A percentile compares a stretch with the other conserved stretches of the same genome.
These are phyloP conservation scores for Rhodofomes roseus DNA, from an alignment of 1,284 basidiomycete species.

Conservation along the genomic window DNA sequence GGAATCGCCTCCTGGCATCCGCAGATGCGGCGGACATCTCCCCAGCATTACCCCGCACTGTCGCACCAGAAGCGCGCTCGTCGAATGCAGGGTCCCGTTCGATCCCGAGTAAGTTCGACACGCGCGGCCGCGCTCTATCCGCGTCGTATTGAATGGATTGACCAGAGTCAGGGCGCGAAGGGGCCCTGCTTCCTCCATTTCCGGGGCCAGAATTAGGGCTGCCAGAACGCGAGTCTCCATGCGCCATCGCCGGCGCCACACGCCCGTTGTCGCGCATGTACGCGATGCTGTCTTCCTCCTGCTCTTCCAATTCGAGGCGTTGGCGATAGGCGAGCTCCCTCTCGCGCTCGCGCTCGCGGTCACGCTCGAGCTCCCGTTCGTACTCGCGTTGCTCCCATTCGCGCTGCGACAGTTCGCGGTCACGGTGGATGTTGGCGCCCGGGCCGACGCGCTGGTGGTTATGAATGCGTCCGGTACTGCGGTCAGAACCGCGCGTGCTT, in stretches of 20 bases:
- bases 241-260: slow-evolving; percentile 11
- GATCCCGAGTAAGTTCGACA: slow-evolving; percentile 19
- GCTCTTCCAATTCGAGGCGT: slow-evolving; percentile 19
- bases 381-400: slow-evolving; percentile 39
- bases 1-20: slow-evolving; percentile 49
- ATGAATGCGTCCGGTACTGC: slow-evolving; percentile 38
- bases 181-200: slow-evolving; percentile 18
- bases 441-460: slow-evolving; percentile 66
- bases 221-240: slow-evolving; percentile 18
- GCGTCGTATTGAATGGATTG: slow-evolving; percentile 22
- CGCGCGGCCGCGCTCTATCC: slow-evolving; percentile 21
- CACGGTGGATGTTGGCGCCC: slow-evolving; percentile 48
- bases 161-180: slow-evolving; percentile 22
- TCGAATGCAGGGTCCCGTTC: slow-evolving; percentile 19
- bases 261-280: slow-evolving; percentile 9
- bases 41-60: slow-evolving; percentile 8
- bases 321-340: slow-evolving; percentile 16
- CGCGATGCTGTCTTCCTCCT: slow-evolving; percentile 16
- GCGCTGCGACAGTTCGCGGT: slow-evolving; percentile 42
- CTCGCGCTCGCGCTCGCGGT: slow-evolving; percentile 41
- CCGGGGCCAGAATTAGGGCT: slow-evolving; percentile 16
- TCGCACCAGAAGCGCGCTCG: slow-evolving; percentile 8
- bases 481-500: slow-evolving; percentile 16
- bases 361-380: slow-evolving; percentile 43
- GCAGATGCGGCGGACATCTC: slow-evolving; percentile 13